These are phyloP conservation scores for Serendipita indica DNA, from an alignment of 768 basidiomycete species.

Conservation along the genomic window DNA sequence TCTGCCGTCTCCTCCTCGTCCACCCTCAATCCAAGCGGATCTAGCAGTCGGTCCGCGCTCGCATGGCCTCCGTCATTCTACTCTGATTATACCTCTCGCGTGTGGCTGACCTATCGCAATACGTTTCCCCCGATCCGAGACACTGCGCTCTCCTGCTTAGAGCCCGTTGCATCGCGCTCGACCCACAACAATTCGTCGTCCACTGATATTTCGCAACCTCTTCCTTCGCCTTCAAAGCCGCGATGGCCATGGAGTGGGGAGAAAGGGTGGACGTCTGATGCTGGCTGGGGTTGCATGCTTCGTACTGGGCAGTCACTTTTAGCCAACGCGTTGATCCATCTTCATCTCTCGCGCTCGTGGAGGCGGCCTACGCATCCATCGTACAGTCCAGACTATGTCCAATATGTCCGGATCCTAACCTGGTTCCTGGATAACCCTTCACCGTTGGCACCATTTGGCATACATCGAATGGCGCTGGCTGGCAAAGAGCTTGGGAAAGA, in stretches of 20 bases:
- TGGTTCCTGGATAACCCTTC: constrained; percentile 93
- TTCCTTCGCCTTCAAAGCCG: constrained; percentile 39
- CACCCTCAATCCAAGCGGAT: constrained; percentile 16
- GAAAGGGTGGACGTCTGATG: constrained; percentile 71
- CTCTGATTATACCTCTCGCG: constrained; percentile 69
- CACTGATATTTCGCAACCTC: constrained; percentile 15
- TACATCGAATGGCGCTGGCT: constrained; percentile 89
- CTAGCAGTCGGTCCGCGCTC: constrained; percentile 12
- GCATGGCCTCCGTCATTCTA: constrained; percentile 74
- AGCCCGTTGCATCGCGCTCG: constrained; percentile 25
- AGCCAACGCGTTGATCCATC: constrained; percentile 61
- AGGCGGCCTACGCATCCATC: constrained; percentile 51
- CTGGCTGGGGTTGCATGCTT: constrained; percentile 89
- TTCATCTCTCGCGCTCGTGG: constrained; percentile 77
- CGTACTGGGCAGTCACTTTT: constrained; percentile 73
- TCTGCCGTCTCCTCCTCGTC: constrained; percentile 15
- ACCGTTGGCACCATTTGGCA: constrained; percentile 75
- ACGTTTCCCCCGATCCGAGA: constrained; percentile 75
- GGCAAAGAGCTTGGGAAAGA: constrained; percentile 92
- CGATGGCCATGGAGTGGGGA: constrained; percentile 49
- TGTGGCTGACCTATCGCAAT: constrained; percentile 88
- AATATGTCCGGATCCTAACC: constrained; percentile 78
- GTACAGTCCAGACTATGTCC: constrained; percentile 53
- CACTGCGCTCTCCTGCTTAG: constrained; percentile 27
- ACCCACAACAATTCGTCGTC: constrained; percentile 17